phyloP scores from a whole-genome alignment of 805 yeast species.

The Wilhelminamyces savonicus region DNA sequence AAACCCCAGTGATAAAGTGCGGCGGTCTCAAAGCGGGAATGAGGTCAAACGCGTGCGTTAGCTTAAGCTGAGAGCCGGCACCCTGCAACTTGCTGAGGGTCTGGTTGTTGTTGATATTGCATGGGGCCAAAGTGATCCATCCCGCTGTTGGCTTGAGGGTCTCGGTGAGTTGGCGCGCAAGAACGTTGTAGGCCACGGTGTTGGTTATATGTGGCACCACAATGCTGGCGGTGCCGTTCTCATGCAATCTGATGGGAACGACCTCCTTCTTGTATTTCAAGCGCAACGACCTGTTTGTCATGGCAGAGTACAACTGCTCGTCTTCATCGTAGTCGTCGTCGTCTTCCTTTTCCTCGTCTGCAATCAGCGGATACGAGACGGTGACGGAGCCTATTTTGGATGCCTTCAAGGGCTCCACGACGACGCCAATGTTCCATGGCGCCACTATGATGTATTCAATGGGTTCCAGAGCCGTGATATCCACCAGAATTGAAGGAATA shows the following conservation, averaged over 20 bases:
- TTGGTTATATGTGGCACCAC: constrained; percentile 32
- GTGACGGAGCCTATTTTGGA: constrained; percentile 10
- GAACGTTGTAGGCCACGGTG: constrained; percentile 23
- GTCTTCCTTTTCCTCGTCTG: constrained; percentile 7
- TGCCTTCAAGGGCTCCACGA: constrained; percentile 9
- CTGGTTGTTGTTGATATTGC: constrained; percentile 25
- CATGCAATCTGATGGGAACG: constrained; percentile 16
- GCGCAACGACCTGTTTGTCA: constrained; percentile 12
- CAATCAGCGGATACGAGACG: constrained; percentile 7
- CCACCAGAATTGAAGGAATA: constrained; percentile 7
- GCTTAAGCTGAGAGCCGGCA: constrained; percentile 1
- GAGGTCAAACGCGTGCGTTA: constrained; percentile 3
- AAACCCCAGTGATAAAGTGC: constrained; percentile 52
- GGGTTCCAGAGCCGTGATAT: background rate
- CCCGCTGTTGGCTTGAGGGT: constrained; percentile 4
- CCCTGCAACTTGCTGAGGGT: constrained; percentile 17
- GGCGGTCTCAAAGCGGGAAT: constrained; percentile 46
- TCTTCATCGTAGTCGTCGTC: constrained; percentile 42
- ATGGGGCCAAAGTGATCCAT: constrained; percentile 33
- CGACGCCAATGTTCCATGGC: constrained; percentile 11
- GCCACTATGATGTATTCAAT: constrained; percentile 8
- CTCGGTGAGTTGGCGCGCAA: constrained; percentile 17
- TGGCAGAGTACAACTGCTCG: constrained; percentile 42
- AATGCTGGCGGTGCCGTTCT: background rate
- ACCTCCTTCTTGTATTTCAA: constrained; percentile 14